phyloP scores from a whole-genome alignment of 176 grass and related monocot species.

The Zoysia japonica region DNA sequence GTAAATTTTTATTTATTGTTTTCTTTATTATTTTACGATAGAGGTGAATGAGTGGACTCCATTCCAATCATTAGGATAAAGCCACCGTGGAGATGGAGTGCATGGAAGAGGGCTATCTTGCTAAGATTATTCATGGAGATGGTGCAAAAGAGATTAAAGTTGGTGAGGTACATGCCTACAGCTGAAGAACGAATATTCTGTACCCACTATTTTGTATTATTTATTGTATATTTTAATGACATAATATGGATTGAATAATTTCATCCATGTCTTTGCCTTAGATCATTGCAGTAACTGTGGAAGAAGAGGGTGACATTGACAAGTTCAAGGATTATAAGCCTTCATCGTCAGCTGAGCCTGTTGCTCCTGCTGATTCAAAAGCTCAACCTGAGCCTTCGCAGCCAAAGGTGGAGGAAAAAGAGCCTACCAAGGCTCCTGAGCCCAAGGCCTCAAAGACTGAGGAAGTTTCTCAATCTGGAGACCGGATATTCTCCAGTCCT shows the following conservation, averaged over 20 bases:
- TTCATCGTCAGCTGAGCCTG: constrained; percentile 57
- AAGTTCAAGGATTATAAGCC: constrained; percentile 92
- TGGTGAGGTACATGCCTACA: constrained; percentile 65
- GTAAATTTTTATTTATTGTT: constrained; percentile 17
- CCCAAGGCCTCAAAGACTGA: constrained; percentile 54
- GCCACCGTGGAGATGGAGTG: constrained; percentile 95
- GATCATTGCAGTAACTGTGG: constrained; percentile 82
- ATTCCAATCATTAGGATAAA: constrained; percentile 66
- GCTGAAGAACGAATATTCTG: constrained; percentile 4
- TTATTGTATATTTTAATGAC: constrained; percentile 2
- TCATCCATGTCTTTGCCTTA: constrained; percentile 22
- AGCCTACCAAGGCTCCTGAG: constrained; percentile 47
- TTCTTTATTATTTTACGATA: constrained; percentile 15
- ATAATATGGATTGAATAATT: not conserved
- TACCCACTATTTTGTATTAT: not conserved
- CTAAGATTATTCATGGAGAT: constrained; percentile 90
- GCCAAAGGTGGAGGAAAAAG: constrained; percentile 59
- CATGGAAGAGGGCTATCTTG: constrained; percentile 99
- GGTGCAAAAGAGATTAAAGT: constrained; percentile 98
- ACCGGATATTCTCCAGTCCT: constrained; percentile 81
- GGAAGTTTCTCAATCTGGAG: constrained; percentile 56
- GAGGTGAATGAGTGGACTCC: constrained; percentile 27
- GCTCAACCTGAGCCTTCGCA: constrained; percentile 44
- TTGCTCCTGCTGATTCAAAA: constrained; percentile 51
- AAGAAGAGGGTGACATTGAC: constrained; percentile 84